phyloP scores from a whole-genome alignment of 768 basidiomycete genomes.

The Podaxis sp. region DNA sequence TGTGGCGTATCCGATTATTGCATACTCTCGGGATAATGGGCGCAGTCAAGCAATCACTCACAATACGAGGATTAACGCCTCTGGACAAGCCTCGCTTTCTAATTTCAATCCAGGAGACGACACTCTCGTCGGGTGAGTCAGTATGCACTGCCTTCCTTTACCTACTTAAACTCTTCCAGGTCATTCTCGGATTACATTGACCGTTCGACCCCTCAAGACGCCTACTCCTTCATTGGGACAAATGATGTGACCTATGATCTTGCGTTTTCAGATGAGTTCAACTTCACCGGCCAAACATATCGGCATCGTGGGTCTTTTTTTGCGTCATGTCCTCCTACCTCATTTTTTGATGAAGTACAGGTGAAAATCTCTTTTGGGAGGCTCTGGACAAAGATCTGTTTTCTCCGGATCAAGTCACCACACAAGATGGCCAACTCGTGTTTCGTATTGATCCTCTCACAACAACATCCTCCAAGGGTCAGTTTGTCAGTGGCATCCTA shows the following conservation, averaged over 20 bases:
- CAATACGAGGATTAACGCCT: conserved; percentile 58
- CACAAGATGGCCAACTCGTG: conserved; percentile 57
- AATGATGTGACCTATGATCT: conserved; percentile 66
- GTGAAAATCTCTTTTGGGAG: conserved; percentile 69
- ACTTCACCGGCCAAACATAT: conserved; percentile 60
- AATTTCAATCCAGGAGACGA: not conserved
- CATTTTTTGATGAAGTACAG: not conserved
- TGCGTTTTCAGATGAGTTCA: conserved; percentile 79
- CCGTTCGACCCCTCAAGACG: conserved; percentile 56
- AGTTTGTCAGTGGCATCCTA: conserved; percentile 9
- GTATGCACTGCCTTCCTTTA: not conserved
- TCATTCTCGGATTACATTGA: conserved; percentile 42
- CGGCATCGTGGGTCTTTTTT: conserved; percentile 22
- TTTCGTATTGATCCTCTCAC: conserved; percentile 56
- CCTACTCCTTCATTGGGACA: conserved; percentile 59
- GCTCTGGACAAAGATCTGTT: conserved; percentile 75
- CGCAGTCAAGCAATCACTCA: conserved; percentile 41
- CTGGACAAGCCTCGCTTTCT: conserved; percentile 49
- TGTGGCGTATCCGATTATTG: conserved; percentile 68
- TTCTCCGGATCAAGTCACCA: conserved; percentile 61
- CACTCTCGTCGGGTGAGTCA: not conserved
- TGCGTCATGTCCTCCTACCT: not conserved
- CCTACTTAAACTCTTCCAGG: not conserved
- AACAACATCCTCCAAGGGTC: conserved; percentile 16
- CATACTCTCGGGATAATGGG: conserved; percentile 33